Evolutionary conservation across 139 green algal genomes (phyloP).

Genomic region (Coelastrella sp.): DNA sequence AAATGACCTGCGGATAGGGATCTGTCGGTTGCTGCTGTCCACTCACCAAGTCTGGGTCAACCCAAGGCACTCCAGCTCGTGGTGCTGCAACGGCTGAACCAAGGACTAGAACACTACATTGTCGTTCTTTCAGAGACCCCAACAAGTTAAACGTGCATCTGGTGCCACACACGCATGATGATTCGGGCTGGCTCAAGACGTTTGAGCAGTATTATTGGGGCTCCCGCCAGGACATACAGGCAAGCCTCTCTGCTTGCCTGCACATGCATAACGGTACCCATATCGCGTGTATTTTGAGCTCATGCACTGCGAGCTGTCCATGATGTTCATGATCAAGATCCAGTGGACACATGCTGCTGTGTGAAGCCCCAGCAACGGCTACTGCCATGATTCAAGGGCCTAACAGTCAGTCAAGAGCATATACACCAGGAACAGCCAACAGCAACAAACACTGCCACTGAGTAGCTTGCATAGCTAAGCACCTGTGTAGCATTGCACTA

Average conservation of each 20-base stretch:
- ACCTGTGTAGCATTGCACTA: too few relatives aligned
- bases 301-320: too few relatives aligned
- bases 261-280: background rate
- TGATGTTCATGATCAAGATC: too few relatives aligned
- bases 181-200: slow-evolving; percentile 93
- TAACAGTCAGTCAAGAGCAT: too few relatives aligned
- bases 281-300: too few relatives aligned
- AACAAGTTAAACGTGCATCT: slow-evolving; percentile 85
- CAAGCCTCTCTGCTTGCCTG: background rate
- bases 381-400: background rate
- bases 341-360: background rate
- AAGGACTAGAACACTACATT: too few relatives aligned
- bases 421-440: too few relatives aligned
- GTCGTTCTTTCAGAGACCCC: slow-evolving; percentile 27
- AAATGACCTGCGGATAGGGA: background rate
- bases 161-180: slow-evolving; percentile 89
- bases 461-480: too few relatives aligned
- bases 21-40: too few relatives aligned
- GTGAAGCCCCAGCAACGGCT: background rate
- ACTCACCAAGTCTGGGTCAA: too few relatives aligned
- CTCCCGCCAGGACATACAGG: slow-evolving; percentile 82
- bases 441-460: too few relatives aligned
- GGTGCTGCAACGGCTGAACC: background rate
- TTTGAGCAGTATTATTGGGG: slow-evolving; percentile 92
- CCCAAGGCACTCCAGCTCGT: background rate